Base-by-base conservation (phyloP, 805 yeast genomes). In the Wickerhamiella domercqiae region DNA sequence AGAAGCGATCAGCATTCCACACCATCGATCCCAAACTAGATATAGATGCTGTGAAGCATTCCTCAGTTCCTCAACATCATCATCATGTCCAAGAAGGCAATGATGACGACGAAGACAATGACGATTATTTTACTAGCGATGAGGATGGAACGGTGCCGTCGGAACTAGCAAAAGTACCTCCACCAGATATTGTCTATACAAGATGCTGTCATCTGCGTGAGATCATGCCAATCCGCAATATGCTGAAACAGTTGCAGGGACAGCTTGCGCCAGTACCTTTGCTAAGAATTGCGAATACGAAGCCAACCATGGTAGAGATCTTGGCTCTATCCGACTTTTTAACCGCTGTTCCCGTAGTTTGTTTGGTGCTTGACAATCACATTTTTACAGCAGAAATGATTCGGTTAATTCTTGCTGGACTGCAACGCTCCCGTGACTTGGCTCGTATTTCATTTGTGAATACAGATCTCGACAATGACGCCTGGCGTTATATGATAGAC, bases 201-300 rank as follows among this genome's bases (percentile, higher is more conserved):
- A 64, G 96, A 46, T 87, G 96, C 56, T 86, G 96, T 54, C 96
- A 86, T 56, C 62, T 86, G 41, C 65, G 96, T 39, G 96, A 86
- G 51, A 86, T 86, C 40, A 56, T 86, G 43, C 96, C 97, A 2
- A 86, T 86, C 35, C 87, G 94, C 3, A 87, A 93, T 2, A 83
- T 87, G 5, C 52, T 81, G 47, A 78, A 78, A 50, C 94, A 82
- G 53, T 67, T 86, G 43, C 75, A 74, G 50, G 82, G 79, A 17
- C 74, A 83, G 21, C 68, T 75, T 33, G 75, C 80, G 1, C 93
- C 94, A 3, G 56, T 86, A 18, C 74, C 81, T 4, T 53, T 71
- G 3, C 55, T 86, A 40, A 82, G 78, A 49, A 62, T 87, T 41
- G 62, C 80, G 49, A 86, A 86, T 51, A 93, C 94, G n/a, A 66